Conservation (phyloP, 768 basidiomycete species). For the Boletus bicolor region DNA sequence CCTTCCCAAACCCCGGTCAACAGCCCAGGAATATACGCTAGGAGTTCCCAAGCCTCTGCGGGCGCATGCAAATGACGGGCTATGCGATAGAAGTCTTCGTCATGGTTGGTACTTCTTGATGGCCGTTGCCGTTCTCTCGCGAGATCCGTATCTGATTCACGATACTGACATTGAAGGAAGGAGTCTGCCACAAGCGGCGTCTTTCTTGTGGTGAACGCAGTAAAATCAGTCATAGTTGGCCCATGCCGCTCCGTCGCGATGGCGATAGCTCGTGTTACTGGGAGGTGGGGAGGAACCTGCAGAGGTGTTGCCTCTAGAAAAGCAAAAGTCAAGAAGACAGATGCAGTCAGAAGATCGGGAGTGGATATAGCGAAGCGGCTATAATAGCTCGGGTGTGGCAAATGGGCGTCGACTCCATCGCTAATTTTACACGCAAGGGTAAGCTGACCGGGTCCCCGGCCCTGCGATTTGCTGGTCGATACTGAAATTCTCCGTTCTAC, state of each 20-base stretch:
- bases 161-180: conserved; percentile 24
- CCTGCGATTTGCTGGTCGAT: conserved; percentile 23
- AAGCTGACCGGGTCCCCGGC: conserved; percentile 16
- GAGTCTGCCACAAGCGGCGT: conserved; percentile 53
- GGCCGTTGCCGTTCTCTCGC: conserved; percentile 31
- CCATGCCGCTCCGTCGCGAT: conserved; percentile 43
- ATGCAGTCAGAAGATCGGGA: conserved; percentile 41
- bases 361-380: conserved; percentile 22
- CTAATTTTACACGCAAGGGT: conserved; percentile 4
- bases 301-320: conserved; percentile 46
- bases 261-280: conserved; percentile 45
- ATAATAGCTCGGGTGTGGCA: conserved; percentile 19
- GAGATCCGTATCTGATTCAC: conserved; percentile 32
- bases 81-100: conserved; percentile 40
- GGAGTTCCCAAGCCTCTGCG: conserved; percentile 24
- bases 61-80: conserved; percentile 14
- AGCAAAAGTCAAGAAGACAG: conserved; percentile 53
- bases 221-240: conserved; percentile 54
- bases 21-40: conserved; percentile 40
- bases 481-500: conserved; percentile 11
- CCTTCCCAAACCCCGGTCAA: conserved; percentile 63
- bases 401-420: conserved; percentile 9
- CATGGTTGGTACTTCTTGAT: conserved; percentile 32
- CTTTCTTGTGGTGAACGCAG: conserved; percentile 36
- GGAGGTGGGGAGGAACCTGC: conserved; percentile 49